Base-by-base conservation (phyloP, 2,329 filamentous ascomycete genomes). In the Dactylellina parvicollis region DNA sequence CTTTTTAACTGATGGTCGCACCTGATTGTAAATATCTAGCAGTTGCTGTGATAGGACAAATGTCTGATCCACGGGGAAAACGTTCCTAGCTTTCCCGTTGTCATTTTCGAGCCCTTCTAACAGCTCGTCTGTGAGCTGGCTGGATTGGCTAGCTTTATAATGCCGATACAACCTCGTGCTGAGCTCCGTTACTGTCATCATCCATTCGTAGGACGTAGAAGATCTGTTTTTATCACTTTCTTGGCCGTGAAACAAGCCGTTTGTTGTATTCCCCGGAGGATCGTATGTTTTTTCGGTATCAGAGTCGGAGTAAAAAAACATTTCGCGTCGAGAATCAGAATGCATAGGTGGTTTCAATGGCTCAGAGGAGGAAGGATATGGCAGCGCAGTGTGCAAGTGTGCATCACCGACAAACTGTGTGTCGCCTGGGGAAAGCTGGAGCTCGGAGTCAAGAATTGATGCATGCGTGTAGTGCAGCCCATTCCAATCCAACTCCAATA, bases 41-140 rank as follows among this genome's bases (percentile, higher is more conserved):
- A 60, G n/a, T 3, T 60, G 26, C 20, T 60, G 56, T 3, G 56
- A 60, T 36, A 60, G 16, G n/a, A 47, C 36, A n/a, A 60, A 60
- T 22, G 42, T 60, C 24, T 60, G 38, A 36, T 49, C 44, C 10
- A 42, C 26, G 14, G 56, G 34, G 20, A 28, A 60, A 2, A 30
- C 9, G 16, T 36, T 22, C 1, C 30, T 36, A 5, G 30, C 1
- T 20, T n/a, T 34, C 18, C 10, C 9, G 32, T 12, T 38, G 16
- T 9, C 12, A n/a, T 38, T 38, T 3, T 10, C 14, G 10, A 24
- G 9, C 16, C 20, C 26, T n/a, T 36, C 12, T 7, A 16, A 4
- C 3, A 4, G 28, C 14, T 57, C 22, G 2, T 60, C 38, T 26
- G 12, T 16, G 14, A 20, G 20, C 24, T 8, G 24, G 12, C 9